These are phyloP conservation scores for Deuterostichococcus epilithicus DNA, from an alignment of 139 green algal species.

Conservation along the genomic window DNA sequence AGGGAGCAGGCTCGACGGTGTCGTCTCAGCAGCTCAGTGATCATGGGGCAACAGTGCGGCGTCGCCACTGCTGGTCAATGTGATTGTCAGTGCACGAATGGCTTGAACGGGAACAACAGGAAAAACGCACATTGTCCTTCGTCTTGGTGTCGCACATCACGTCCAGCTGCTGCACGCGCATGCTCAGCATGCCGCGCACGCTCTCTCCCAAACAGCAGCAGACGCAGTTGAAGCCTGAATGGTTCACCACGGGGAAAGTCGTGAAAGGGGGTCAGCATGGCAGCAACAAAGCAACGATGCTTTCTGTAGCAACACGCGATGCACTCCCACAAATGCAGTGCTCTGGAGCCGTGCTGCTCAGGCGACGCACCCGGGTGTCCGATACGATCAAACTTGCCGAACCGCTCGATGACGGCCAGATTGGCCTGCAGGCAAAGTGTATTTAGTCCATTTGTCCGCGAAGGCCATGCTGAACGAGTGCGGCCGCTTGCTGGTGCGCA, in stretches of 20 bases:
- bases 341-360: too few relatives aligned
- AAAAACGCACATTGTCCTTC: constrained; percentile 56
- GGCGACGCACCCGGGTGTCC: constrained; percentile 27
- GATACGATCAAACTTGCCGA: constrained; percentile 44
- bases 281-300: too few relatives aligned
- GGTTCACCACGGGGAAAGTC: too few relatives aligned
- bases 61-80: too few relatives aligned
- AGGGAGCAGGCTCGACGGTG: neutral
- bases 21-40: neutral
- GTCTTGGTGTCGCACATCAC: constrained; percentile 80
- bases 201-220: constrained; percentile 45
- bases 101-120: too few relatives aligned
- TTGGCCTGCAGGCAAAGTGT: constrained; percentile 10
- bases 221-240: constrained; percentile 54
- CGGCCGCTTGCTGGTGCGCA: too few relatives aligned
- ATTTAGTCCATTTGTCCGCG: constrained; percentile 4
- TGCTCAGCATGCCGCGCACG: constrained; percentile 45
- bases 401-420: constrained; percentile 35
- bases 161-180: constrained; percentile 72
- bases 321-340: neutral
- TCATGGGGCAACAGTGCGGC: neutral
- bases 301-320: neutral
- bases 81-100: too few relatives aligned
- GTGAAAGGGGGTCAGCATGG: too few relatives aligned
- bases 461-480: too few relatives aligned